Evolutionary conservation across 495 filamentous ascomycete species (phyloP), one percentile per base, ranked within the genome.

Genomic region (Podospora comata): DNA sequence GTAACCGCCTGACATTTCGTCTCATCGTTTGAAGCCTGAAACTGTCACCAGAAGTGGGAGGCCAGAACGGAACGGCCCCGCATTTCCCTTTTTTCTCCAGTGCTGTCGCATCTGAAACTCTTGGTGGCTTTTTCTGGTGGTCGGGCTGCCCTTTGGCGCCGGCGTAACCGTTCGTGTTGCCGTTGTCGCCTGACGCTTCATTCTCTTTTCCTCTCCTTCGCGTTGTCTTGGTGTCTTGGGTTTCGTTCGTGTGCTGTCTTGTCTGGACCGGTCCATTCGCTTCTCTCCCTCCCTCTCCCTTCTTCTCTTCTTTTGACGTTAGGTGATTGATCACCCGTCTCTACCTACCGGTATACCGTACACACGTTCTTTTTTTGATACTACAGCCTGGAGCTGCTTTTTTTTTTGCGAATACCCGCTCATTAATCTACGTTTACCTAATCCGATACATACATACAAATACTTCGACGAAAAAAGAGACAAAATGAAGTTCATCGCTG

Each of bases 401-500:
- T 32, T 32, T 13, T 13, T 11, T 48, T 48, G 39, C 39, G 39
- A 59, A 19, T 61, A 19, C 0, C 20, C 59, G 7, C 59, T 32
- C 27, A 61, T 27, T 34, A 30, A 18, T 61, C 1, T 32, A n/a
- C 27, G 19, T 18, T 61, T n/a, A 27, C 19, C 18, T 61, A 18
- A n/a, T 27, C 2, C 16, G 59, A 34, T 4, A 27, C 9, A 59
- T 59, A 20, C 7, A 20, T 11, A 7, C 6, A 9, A 26, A 30
- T 15, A 23, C 4, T 27, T 16, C 16, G 4, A 27, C 27, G 3
- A 60, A 61, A 61, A 61, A n/a, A 32, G 32, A 63, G 34, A 44
- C 57, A 62, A 78, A 27, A 83, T 83, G 81, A 80, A 81, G 76
- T 63, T 83, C 71, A 62, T 76, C 66, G 72, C 76, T 64, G 74